phyloP scores from a whole-genome alignment of 768 basidiomycete species.

The Collybia sordida region DNA sequence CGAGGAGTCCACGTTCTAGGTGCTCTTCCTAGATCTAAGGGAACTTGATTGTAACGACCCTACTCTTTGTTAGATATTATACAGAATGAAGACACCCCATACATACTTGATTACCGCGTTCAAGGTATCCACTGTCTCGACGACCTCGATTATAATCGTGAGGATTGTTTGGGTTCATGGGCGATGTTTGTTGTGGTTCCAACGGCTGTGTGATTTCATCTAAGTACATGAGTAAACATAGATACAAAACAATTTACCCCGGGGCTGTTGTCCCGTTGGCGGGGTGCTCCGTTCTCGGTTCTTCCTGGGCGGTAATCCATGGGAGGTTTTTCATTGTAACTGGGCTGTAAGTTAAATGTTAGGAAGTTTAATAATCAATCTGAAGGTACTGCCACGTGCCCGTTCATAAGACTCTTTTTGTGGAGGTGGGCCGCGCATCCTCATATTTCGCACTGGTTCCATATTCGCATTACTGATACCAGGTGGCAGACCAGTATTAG shows the following conservation, averaged over 20 bases:
- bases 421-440: slow-evolving; percentile 17
- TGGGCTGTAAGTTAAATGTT: slow-evolving; percentile 9
- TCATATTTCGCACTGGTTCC: slow-evolving; percentile 9
- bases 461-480: slow-evolving; percentile 9
- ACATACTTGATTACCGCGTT: too few relatives aligned
- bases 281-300: slow-evolving; percentile 7
- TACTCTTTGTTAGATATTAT: not conserved
- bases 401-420: slow-evolving; percentile 25
- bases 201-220: slow-evolving; percentile 10
- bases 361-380: not conserved
- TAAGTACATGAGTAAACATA: not conserved
- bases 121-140: not conserved
- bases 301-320: slow-evolving; percentile 14
- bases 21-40: slow-evolving; percentile 5
- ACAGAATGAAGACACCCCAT: too few relatives aligned
- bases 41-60: slow-evolving; percentile 3
- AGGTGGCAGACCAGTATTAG: slow-evolving; percentile 2
- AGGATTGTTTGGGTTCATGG: not conserved
- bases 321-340: slow-evolving; percentile 3
- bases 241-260: slow-evolving; percentile 1
- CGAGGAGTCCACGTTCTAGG: slow-evolving; percentile 21
- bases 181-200: not conserved
- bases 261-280: slow-evolving; percentile 10
- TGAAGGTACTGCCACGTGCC: slow-evolving; percentile 9
- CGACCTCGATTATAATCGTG: not conserved